phyloP scores from a whole-genome alignment of 768 basidiomycete genomes.

The Wakefieldia striispora region DNA sequence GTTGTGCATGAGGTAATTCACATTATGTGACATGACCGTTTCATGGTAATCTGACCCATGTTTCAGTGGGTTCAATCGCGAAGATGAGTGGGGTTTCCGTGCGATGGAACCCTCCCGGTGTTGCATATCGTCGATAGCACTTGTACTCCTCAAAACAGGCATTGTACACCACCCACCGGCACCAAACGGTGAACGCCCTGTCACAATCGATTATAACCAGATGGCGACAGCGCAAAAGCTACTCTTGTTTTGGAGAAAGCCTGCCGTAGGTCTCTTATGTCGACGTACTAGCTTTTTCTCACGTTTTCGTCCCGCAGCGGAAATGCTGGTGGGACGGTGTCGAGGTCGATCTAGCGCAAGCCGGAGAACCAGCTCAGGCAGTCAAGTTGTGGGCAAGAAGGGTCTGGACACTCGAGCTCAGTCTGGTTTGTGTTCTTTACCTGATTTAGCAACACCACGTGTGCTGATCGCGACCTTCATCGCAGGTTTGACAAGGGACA shows the following conservation, averaged over 20 bases:
- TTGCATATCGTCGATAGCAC: constrained; percentile 97
- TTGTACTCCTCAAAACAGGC: constrained; percentile 96
- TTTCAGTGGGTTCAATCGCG: constrained; percentile 83
- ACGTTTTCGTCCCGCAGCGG: constrained; percentile 49
- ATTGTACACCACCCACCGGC: constrained; percentile 66
- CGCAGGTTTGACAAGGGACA: constrained; percentile 19
- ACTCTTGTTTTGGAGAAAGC: constrained; percentile 97
- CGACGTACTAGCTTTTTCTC: neutral
- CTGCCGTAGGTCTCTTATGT: constrained; percentile 69
- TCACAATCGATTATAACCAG: constrained; percentile 85
- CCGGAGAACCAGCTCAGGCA: constrained; percentile 47
- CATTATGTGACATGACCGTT: constrained; percentile 2
- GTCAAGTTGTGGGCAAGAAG: constrained; percentile 96
- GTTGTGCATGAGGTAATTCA: constrained; percentile 93
- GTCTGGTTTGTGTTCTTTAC: constrained; percentile 57
- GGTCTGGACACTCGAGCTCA: constrained; percentile 98
- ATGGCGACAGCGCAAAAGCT: constrained; percentile 98
- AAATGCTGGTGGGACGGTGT: constrained; percentile 99
- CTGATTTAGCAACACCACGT: neutral
- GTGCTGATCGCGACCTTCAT: neutral
- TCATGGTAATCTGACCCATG: constrained; percentile 9
- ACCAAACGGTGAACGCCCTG: constrained; percentile 60
- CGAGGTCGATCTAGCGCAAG: constrained; percentile 76
- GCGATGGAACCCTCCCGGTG: constrained; percentile 94
- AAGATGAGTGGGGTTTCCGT: constrained; percentile 98